Evolutionary conservation across 2,329 filamentous ascomycete genomes (phyloP), one percentile per base, ranked within the genome.

Genomic region (Fusarium gaditjirri): DNA sequence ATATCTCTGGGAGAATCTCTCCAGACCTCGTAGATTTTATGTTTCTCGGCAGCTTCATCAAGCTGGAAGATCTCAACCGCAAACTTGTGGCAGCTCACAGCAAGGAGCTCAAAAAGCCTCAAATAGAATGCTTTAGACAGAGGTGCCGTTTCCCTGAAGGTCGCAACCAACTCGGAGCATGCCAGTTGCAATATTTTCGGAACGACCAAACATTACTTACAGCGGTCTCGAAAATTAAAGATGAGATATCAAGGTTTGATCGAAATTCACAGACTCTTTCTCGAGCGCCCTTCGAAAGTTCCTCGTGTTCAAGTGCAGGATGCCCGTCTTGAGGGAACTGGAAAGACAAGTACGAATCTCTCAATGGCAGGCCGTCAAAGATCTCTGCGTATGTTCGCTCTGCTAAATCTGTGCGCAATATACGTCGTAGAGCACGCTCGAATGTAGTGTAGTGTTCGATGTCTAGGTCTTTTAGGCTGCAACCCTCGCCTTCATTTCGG

Each of bases 111-210:
- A 1, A 68, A 2, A n/a, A 68, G 62, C 1, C 62, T 46, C 0
- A 66, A 11, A 6, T 66, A 17, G 25, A 68, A 68, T 2, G 39
- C 5, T 5, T 36, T n/a, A 0, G 49, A 38, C 19, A n/a, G n/a
- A n/a, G 46, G n/a, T 3, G 2, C 12, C 2, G 31, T 21, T 25
- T 23, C 14, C 1, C 12, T 19, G 6, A 55, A 61, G 5, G 50
- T 27, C 2, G 16, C n/a, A 7, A 39, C 53, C 3, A 65, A 46
- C 61, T 27, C n/a, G 0, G 3, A 14, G 21, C 12, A 38, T 35
- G 3, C 47, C n/a, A 54, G n/a, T 4, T 0, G 1, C 2, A 13
- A 2, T 16, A 3, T 1, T 1, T n/a, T n/a, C n/a, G n/a, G n/a
- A 6, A n/a, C 12, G 0, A 36, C 16, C 3, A 5, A n/a, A 3